Base-by-base conservation (phyloP, 2,329 filamentous ascomycete genomes). In the Dryadomyces quercus-mongolicae region DNA sequence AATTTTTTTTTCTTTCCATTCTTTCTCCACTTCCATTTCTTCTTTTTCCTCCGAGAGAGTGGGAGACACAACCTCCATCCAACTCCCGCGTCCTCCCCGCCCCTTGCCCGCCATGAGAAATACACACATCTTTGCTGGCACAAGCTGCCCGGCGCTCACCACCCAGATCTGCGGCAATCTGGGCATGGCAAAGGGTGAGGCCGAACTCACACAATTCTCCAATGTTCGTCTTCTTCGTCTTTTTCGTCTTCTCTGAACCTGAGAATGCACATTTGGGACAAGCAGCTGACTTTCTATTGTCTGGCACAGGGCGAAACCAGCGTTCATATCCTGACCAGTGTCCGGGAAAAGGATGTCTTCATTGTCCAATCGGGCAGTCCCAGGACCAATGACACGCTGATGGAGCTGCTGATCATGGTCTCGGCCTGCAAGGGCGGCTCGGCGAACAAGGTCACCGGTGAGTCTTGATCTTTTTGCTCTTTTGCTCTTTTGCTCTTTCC, bases 361-460 rank as follows among this genome's bases (percentile, higher is more conserved):
- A 92, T 98, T 67, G 86, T 98, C 57, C 93, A 98, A 75, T 97
- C 92, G 59, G 93, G 93, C 60, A 96, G 93, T 72, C 79, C 83
- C 66, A 89, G 86, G 72, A 95, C 96, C 77, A 98, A 98, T 70
- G 93, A 98, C 73, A 94, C 89, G 65, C 90, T 98, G 67, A 96
- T 98, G 90, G 93, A 98, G 77, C 80, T 98, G 66, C 80, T 98
- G 66, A 97, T 98, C 71, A 95, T 98, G 88, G 96, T 97, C 64
- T 93, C 88, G 60, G 93, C 93, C 62, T 98, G 93, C 79, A 97
- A 96, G 71, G 91, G 93, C 65, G 93, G 92, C 61, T 97, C 93
- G 54, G 88, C 93, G 59, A 95, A 91, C 74, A 95, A 93, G 65
- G 87, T 97, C 67, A 97, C 92, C 63, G 92, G 92, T 95, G 31